Base-by-base conservation (phyloP, 2,329 filamentous ascomycete genomes). In the Aspergillus glaucus region DNA sequence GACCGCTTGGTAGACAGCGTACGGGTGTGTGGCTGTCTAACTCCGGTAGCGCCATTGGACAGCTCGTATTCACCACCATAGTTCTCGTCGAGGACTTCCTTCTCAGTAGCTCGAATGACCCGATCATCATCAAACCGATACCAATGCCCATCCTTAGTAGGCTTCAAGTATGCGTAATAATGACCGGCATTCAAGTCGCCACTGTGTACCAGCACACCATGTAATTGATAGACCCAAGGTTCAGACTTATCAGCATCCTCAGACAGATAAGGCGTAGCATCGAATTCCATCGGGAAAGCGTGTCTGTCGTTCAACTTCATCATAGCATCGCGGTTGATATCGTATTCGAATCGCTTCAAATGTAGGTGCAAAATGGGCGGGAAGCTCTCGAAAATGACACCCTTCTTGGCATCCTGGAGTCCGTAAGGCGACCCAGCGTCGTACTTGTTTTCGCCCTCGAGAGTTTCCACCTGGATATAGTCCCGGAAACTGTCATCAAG, bases 371-470 rank as follows among this genome's bases (percentile, higher is more conserved):
- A 75, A 2, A 98, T 90, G 46, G 94, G 88, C 0, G 93, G 93
- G 64, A 97, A 97, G 61, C 85, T 88, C 65, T 90, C 88, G 66
- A 98, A 98, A 53, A 98, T 96, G 57, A 96, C 93, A 46, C 93
- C 93, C 70, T 98, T 98, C 75, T 89, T 91, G 45, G 93, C 93
- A 66, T 98, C 93, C 66, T 98, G 93, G 37, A 97, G 78, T 60
- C 93, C 93, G 73, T 88, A 86, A 43, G 93, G 84, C 59, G 95
- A 87, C 44, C 87, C 86, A 1, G 93, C 93, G 67, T 89, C 93
- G 65, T 98, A 98, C 68, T 97, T 95, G 75, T 98, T 98, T 67
- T 98, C 94, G 37, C 93, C 93, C 57, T 97, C 91, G 69, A 98
- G 85, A 30, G 91, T 95, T 70, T 98, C 93, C 32, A 96, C 92